These are phyloP conservation scores for Saturnispora besseyi DNA, from an alignment of 805 yeast genomes.

Conservation along the genomic window DNA sequence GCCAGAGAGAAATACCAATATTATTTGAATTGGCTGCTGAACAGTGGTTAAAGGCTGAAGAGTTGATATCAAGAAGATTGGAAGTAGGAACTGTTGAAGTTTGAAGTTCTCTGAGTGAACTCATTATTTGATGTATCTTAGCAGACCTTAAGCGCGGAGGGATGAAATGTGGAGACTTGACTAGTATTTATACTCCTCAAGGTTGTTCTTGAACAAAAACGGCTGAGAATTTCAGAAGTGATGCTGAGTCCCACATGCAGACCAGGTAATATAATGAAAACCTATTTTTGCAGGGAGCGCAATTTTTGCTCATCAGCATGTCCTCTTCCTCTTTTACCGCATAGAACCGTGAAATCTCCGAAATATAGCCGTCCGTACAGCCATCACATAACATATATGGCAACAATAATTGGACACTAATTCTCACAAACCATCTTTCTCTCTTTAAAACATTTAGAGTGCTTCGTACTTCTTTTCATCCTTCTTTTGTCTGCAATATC, in stretches of 20 bases:
- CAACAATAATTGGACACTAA: too few species aligned
- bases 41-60: not conserved
- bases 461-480: too few species aligned
- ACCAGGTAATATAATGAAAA: not conserved
- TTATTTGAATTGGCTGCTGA: not conserved
- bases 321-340: too few species aligned
- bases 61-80: not conserved
- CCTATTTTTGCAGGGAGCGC: too few species aligned
- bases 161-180: not conserved
- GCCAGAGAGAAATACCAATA: not conserved
- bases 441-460: too few species aligned
- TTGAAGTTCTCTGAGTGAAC: not conserved
- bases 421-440: too few species aligned
- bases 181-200: not conserved
- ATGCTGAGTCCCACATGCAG: not conserved
- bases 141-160: too few species aligned
- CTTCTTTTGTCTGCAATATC: too few species aligned
- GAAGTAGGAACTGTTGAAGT: not conserved
- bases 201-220: not conserved
- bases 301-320: too few species aligned
- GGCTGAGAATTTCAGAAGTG: not conserved
- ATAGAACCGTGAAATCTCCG: too few species aligned
- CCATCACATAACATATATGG: too few species aligned
- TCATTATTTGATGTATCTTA: not conserved
- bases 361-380: too few species aligned